Percentiles rank a stretch among this genome's conserved stretches.
phyloP scores from a whole-genome alignment of 805 yeast species.

The Kodamaea restingae region DNA sequence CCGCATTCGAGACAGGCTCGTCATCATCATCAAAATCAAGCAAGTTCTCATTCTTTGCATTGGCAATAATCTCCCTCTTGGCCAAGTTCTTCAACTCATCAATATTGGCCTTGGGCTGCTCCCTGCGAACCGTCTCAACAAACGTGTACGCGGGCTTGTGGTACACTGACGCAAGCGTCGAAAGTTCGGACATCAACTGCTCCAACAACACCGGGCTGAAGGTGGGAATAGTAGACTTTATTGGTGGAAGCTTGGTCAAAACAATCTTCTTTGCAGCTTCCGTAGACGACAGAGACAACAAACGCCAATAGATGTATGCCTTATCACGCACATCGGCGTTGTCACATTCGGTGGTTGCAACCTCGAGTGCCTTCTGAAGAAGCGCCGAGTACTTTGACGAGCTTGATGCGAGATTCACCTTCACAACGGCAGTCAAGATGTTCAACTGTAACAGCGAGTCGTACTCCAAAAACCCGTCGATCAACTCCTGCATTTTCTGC shows the following conservation, averaged over 20 bases:
- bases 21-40: constrained; percentile 79
- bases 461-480: constrained; percentile 52
- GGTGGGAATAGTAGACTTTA: constrained; percentile 65
- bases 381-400: constrained; percentile 30
- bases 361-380: constrained; percentile 57
- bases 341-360: constrained; percentile 61
- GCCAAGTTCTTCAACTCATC: constrained; percentile 80
- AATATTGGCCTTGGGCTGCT: constrained; percentile 28
- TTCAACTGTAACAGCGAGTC: constrained; percentile 60
- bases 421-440: constrained; percentile 59
- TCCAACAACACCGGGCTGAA: constrained; percentile 68
- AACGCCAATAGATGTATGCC: constrained; percentile 78
- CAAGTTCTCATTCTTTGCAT: constrained; percentile 70
- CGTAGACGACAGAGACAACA: constrained; percentile 47
- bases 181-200: constrained; percentile 67
- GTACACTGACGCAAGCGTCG: constrained; percentile 84
- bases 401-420: constrained; percentile 37
- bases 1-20: constrained; percentile 15
- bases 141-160: constrained; percentile 75
- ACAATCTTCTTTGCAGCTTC: constrained; percentile 51
- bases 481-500: constrained; percentile 41
- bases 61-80: constrained; percentile 63
- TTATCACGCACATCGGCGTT: constrained; percentile 77
- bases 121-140: constrained; percentile 30
- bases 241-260: constrained; percentile 61